Percentiles rank a stretch among this genome's conserved stretches.
phyloP scores from a whole-genome alignment of 805 yeast genomes.

The Wickerhamomyces rabaulensis region DNA sequence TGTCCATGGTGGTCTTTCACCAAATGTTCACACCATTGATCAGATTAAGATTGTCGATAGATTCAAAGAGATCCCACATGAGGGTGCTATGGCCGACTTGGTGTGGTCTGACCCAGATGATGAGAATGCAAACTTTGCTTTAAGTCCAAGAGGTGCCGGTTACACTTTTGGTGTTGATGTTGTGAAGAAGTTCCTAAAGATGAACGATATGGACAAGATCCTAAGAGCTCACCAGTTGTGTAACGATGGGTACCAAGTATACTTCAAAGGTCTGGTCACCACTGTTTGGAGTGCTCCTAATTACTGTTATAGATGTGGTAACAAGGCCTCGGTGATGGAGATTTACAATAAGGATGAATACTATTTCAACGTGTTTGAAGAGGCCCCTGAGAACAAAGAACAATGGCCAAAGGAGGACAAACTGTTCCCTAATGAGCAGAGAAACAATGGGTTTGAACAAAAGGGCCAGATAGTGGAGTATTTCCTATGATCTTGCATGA shows the following conservation, averaged over 20 bases:
- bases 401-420: slow-evolving; percentile 25
- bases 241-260: slow-evolving; percentile 90
- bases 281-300: slow-evolving; percentile 99
- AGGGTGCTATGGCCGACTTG: slow-evolving; percentile 98
- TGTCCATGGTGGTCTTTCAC: slow-evolving; percentile 95
- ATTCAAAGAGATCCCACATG: slow-evolving; percentile 94
- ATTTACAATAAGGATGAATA: slow-evolving; percentile 63
- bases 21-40: slow-evolving; percentile 89
- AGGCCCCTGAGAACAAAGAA: slow-evolving; percentile 87
- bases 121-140: slow-evolving; percentile 67
- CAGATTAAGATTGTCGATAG: slow-evolving; percentile 88
- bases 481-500: slow-evolving; percentile 37
- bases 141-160: slow-evolving; percentile 97
- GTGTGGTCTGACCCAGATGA: slow-evolving; percentile 99
- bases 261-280: slow-evolving; percentile 84
- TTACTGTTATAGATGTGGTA: slow-evolving; percentile 95
- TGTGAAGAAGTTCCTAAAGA: slow-evolving; percentile 75
- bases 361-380: slow-evolving; percentile 89
- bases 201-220: slow-evolving; percentile 75
- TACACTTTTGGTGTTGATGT: slow-evolving; percentile 92
- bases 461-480: slow-evolving; percentile 44
- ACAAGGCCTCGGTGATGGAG: slow-evolving; percentile 95
- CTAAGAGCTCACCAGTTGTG: slow-evolving; percentile 95
- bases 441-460: slow-evolving; percentile 1
- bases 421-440: slow-evolving; percentile 6